Percentiles rank a stretch among this genome's conserved stretches.
Conservation (phyloP, 805 yeast genomes). For the Candida koratica region DNA sequence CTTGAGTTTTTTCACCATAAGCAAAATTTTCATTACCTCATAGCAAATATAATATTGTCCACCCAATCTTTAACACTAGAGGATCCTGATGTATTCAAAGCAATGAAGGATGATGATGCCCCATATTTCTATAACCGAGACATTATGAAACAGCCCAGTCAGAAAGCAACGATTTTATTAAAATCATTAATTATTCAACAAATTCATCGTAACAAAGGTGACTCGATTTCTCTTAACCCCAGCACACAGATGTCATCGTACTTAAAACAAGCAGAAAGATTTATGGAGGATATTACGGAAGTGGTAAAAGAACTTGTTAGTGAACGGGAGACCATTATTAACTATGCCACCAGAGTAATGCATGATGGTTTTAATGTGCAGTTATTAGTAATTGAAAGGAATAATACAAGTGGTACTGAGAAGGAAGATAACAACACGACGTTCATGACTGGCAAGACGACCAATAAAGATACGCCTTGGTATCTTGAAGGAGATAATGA, state of each 20-base stretch:
- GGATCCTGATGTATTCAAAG: conserved; percentile 71
- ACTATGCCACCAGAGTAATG: conserved; percentile 75
- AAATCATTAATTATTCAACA: conserved; percentile 44
- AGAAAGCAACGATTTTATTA: conserved; percentile 48
- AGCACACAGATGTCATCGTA: conserved; percentile 39
- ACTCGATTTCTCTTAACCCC: conserved; percentile 35
- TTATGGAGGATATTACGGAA: conserved; percentile 30
- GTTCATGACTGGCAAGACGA: conserved; percentile 26
- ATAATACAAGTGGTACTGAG: conserved; percentile 36
- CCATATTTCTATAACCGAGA: conserved; percentile 40
- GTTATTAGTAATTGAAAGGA: conserved; percentile 46
- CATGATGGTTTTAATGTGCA: conserved; percentile 66
- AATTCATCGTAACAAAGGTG: conserved; percentile 32
- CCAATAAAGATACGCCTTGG: conserved; percentile 57
- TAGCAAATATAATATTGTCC: conserved; percentile 57
- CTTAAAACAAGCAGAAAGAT: conserved; percentile 32
- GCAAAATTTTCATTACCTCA: conserved; percentile 63
- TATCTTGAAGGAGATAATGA: conserved; percentile 66
- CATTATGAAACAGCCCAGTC: conserved; percentile 38
- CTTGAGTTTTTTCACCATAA: conserved; percentile 74
- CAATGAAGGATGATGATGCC: conserved; percentile 52
- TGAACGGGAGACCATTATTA: conserved; percentile 65
- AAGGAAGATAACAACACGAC: conserved; percentile 24
- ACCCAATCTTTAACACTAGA: conserved; percentile 65
- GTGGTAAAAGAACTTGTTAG: conserved; percentile 59